Evolutionary conservation across 495 filamentous ascomycete genomes (phyloP).

Genomic region (Lepraria neglecta): DNA sequence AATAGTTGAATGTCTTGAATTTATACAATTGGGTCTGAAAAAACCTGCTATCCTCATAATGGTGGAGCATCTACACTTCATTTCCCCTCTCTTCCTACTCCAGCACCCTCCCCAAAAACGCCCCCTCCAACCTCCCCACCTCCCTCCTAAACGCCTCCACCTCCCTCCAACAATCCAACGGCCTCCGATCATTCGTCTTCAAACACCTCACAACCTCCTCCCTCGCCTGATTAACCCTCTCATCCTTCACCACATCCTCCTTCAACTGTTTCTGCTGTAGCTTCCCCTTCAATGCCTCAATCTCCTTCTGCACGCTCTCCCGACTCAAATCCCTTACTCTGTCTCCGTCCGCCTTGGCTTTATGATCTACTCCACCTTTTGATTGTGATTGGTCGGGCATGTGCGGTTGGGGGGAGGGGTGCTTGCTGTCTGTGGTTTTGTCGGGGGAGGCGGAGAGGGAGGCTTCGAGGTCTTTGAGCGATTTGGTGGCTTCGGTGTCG

Average conservation of each 20-base stretch:
- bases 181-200: constrained; percentile 76
- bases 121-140: constrained; percentile 74
- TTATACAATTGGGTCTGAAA: no score
- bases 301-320: constrained; percentile 55
- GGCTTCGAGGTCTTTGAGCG: constrained; percentile 57
- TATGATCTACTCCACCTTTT: constrained; percentile 29
- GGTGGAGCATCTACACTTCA: no score
- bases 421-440: constrained; percentile 29
- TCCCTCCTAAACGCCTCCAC: constrained; percentile 84
- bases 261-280: constrained; percentile 63
- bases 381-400: constrained; percentile 22
- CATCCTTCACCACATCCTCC: constrained; percentile 52
- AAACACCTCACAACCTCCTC: constrained; percentile 74
- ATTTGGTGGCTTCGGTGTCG: constrained; percentile 47
- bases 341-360: constrained; percentile 32
- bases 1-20: no score
- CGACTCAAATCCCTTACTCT: constrained; percentile 42
- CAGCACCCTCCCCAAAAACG: constrained; percentile 80
- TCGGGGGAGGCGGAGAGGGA: constrained; percentile 42
- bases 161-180: constrained; percentile 93
- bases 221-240: constrained; percentile 61
- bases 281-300: constrained; percentile 71
- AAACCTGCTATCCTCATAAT: no score
- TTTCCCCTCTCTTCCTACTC: constrained; percentile 32
- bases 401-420: constrained; percentile 18